Base-by-base conservation (phyloP, 1,284 basidiomycete genomes). In the Baeospora myosura region DNA sequence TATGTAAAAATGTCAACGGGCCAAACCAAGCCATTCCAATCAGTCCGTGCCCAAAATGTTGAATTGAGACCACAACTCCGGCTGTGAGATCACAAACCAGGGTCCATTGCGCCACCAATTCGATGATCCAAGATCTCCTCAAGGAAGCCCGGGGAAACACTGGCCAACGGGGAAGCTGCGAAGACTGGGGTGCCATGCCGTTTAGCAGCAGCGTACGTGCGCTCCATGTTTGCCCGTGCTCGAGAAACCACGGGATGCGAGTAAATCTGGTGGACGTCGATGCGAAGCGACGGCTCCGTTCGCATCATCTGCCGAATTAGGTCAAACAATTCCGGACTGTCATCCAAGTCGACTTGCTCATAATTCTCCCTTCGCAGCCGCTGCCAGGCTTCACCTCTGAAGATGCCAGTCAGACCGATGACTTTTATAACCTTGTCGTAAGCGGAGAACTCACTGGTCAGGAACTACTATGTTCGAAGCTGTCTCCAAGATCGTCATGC, bases 381-480 rank as follows among this genome's bases (percentile, higher is more conserved):
- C 55, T 96, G 92, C 96, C 96, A 99, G 1, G 87, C 77, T 50
- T 90, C 90, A 23, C 87, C 86, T 65, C 86, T 89, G 55, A 41
- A 47, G 48, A 43, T 50, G 30, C 42, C 47, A 52, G 52, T 62
- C 52, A 64, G 56, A 38, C 36, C 24, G 49, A 40, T n/a, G n/a
- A n/a, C n/a, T n/a, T n/a, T n/a, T n/a, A n/a, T n/a, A n/a, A n/a
- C n/a, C n/a, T n/a, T n/a, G 28, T 41, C 29, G 30, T 37, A 41
- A 40, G 50, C 40, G 45, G 38, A 42, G 50, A 31, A 78, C 87
- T 72, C 53, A 97, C 95, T 80, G 94, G 65, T 95, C 92, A 56
- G 96, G 96, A 26, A 99, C 87, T 47, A 95, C 81, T 51, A 98
- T 93, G 60, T 98, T 98, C 51, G 91, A 82, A 26, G 93, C 88